Base-by-base conservation (phyloP, 2,329 filamentous ascomycete species). In the Diaporthe sp. region DNA sequence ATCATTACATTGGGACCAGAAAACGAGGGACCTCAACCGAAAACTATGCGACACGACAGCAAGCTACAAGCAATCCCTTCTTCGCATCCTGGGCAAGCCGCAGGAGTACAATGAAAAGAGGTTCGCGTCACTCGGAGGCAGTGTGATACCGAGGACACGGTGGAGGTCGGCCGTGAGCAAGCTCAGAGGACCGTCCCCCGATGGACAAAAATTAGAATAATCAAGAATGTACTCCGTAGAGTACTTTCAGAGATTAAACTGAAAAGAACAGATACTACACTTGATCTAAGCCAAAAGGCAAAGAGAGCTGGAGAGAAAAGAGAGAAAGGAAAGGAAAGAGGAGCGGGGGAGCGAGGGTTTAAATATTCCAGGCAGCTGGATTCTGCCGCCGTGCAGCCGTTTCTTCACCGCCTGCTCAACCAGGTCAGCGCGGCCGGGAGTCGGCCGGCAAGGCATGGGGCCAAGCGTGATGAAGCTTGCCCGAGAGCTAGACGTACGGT, bases 221-320 rank as follows among this genome's bases (percentile, higher is more conserved):
- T 92, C 90, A 90, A 88, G 87, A 87, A 89, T 90, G 88, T 87
- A 86, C 86, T 86, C 89, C 88, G 84, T 92, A 88, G 89, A 85
- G 86, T 86, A 88, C 89, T 93, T 93, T 92, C 91, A 93, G 92
- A 91, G 90, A 93, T 93, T 93, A 94, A 93, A 93, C 92, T 93
- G 91, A 93, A 93, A 93, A 93, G 92, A 93, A 94, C 91, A 92
- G 91, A 92, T 92, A 93, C 91, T 93, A 92, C 91, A 92, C 90
- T 92, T 93, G 90, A 92, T 92, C 91, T 92, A 91, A 91, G 78
- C 79, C 71, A 72, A 72, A 62, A 72, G 71, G 71, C 71, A 73
- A 73, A 73, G 53, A 62, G 62, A 75, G 72, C 58, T 61, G 8
- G 25, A 51, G 57, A 74, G 28, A n/a, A 71, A 57, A 58, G 34